Base-by-base conservation (phyloP, 2,329 filamentous ascomycete species). In the Ascochyta fabae region DNA sequence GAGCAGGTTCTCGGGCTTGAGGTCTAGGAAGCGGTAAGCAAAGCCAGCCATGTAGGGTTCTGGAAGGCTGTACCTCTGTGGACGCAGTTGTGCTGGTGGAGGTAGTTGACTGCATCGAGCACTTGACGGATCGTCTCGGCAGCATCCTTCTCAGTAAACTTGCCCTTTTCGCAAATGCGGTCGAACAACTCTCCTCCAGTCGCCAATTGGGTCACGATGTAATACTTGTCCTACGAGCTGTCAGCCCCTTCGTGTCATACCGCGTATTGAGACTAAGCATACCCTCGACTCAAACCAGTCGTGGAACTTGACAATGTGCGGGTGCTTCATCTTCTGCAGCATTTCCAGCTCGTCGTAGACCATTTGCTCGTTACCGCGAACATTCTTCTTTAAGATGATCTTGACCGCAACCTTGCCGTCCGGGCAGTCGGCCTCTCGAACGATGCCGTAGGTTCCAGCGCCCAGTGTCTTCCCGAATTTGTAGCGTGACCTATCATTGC, bases 281-380 rank as follows among this genome's bases (percentile, higher is more conserved):
- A 96, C 92, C 80, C 92, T 91, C 53, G 94, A 98, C 80, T 99
- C 95, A 74, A 99, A 99, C 94, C 95, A 99, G 77, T 99, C 95
- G 67, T 95, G 90, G 74, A 99, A 99, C 67, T 89, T 88, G 79
- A 99, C 95, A 75, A 99, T 99, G 78, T 98, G 92, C 48, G 92
- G 90, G 76, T 99, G 95, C 73, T 92, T 86, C 73, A 99, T 86
- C 56, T 86, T 86, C 79, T 97, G 92, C 62, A 99, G 84, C 87
- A 99, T 92, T 65, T 92, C 86, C 69, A 99, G 84, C 81, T 99
- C 95, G 76, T 99, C 95, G 76, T 96, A 95, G 36, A 99, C 95
- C 95, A 99, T 99, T 76, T 89, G 87, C 82, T 99, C 95, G 70
- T 98, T 98, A 63, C 93, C 94, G 77, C 93, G 96, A 75, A 99